phyloP scores from a whole-genome alignment of 179 eudicot species.

The Beta corolliflora region DNA sequence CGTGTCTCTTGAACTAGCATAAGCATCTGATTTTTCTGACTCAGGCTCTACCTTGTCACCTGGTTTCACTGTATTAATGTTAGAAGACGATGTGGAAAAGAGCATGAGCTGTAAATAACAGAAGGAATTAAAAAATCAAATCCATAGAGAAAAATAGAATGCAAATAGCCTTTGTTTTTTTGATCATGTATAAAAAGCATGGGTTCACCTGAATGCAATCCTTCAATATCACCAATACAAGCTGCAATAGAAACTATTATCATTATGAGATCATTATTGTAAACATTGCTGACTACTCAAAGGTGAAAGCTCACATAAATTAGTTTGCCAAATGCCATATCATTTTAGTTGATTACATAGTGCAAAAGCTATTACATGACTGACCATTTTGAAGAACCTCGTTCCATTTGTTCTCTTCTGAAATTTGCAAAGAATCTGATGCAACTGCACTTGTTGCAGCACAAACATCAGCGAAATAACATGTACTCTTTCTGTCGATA shows the following conservation, averaged over 20 bases:
- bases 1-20: neutral
- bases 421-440: neutral
- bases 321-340: neutral
- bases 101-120: neutral
- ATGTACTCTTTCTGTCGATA: neutral
- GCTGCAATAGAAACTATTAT: constrained; percentile 4
- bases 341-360: neutral
- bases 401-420: neutral
- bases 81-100: neutral
- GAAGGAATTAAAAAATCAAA: no score
- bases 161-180: constrained; percentile 11
- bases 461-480: neutral
- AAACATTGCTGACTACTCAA: neutral
- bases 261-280: neutral
- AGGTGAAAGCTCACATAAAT: neutral
- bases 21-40: neutral
- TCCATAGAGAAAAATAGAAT: neutral
- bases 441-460: neutral
- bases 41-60: constrained; percentile 2
- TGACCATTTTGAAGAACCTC: neutral
- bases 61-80: neutral
- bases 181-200: constrained; percentile 1
- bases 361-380: neutral
- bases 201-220: neutral
- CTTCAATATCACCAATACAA: neutral